A percentile compares a stretch with the other conserved stretches of the same genome.
Conservation (phyloP, 2,329 filamentous ascomycete species). For the Exophiala lecanii-corni region DNA sequence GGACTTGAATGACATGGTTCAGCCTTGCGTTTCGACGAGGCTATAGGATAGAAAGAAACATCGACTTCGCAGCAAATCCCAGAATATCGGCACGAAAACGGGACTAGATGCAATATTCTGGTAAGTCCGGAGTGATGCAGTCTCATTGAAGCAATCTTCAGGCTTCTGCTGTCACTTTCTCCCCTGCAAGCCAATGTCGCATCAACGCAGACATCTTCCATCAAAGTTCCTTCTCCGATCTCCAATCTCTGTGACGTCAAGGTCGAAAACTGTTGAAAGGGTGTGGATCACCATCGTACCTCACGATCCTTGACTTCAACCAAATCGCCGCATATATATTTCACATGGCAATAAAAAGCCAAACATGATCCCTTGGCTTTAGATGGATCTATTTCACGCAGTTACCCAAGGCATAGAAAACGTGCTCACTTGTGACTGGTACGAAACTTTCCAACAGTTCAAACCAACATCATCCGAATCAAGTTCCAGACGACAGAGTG, state of each 20-base stretch:
- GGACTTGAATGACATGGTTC: no score
- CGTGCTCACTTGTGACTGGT: constrained; percentile 25
- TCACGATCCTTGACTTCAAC: background rate
- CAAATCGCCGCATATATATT: background rate
- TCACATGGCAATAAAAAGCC: background rate
- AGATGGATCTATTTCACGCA: constrained; percentile 25
- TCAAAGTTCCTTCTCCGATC: background rate
- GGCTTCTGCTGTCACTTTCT: no score
- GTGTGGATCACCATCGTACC: background rate
- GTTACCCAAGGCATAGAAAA: constrained; percentile 23
- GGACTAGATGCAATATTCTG: no score
- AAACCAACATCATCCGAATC: constrained; percentile 1
- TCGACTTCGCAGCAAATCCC: no score
- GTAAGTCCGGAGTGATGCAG: no score
- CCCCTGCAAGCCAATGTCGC: no score
- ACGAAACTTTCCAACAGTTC: constrained; percentile 20
- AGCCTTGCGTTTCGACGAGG: no score
- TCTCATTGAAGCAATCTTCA: no score
- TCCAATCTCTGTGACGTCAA: background rate
- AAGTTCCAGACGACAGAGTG: background rate
- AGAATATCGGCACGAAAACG: no score
- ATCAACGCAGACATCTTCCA: background rate
- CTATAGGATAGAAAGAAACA: no score
- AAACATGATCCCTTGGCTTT: constrained; percentile 6
- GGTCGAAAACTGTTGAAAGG: background rate